phyloP scores from a whole-genome alignment of 176 grass and related monocot genomes.

The Eleusine indica region DNA sequence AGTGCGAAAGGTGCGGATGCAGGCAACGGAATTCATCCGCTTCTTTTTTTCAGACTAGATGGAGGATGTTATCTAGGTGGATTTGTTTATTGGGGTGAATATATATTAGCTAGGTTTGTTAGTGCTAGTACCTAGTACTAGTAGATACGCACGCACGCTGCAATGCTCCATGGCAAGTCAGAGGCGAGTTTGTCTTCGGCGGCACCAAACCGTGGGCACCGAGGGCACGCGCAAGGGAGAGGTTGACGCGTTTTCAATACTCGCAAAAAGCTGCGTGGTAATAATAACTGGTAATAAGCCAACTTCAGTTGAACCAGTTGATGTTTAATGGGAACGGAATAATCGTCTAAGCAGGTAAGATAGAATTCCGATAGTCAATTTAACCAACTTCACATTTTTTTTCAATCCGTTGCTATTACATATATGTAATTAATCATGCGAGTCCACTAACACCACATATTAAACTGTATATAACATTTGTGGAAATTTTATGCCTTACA shows the following conservation, averaged over 20 bases:
- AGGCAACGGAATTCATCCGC: neutral
- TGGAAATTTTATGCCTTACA: too few species aligned
- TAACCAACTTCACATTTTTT: too few species aligned
- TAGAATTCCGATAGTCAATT: too few species aligned
- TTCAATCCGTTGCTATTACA: too few species aligned
- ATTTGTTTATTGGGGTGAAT: slow-evolving; percentile 20
- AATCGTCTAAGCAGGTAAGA: too few species aligned
- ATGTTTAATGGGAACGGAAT: too few species aligned
- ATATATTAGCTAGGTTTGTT: neutral
- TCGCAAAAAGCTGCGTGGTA: neutral
- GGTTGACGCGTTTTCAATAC: slow-evolving; percentile 21
- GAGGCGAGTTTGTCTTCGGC: slow-evolving; percentile 4
- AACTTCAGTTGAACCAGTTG: too few species aligned
- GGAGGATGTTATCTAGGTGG: too few species aligned
- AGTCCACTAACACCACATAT: too few species aligned
- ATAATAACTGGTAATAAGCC: too few species aligned
- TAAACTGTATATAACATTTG: too few species aligned
- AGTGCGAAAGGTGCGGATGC: neutral
- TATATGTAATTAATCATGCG: too few species aligned
- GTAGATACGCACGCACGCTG: neutral
- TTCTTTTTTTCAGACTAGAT: neutral
- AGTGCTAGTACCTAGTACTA: slow-evolving; percentile 9
- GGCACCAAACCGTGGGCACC: slow-evolving; percentile 25
- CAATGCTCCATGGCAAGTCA: neutral
- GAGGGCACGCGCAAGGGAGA: neutral